phyloP scores from a whole-genome alignment of 2,329 filamentous ascomycete species.

The Penicillium freii region DNA sequence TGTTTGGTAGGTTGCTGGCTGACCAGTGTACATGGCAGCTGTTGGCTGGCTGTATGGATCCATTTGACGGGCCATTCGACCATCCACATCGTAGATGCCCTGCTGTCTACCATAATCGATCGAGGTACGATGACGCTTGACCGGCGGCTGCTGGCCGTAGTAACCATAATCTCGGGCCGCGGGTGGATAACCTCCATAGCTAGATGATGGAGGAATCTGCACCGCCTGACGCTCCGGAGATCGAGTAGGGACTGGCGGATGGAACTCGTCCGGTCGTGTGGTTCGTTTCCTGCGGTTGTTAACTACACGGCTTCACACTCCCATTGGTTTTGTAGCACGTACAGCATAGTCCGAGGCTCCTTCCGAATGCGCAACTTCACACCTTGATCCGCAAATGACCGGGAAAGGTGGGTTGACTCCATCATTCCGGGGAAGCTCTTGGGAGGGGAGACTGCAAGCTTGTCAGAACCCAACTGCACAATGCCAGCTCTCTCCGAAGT shows the following conservation, averaged over 20 bases:
- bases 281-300: slow-evolving; percentile 39
- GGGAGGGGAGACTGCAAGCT: slow-evolving; percentile 41
- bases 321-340: slow-evolving; percentile 15
- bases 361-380: slow-evolving; percentile 80
- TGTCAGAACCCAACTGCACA: slow-evolving; percentile 10
- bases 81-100: slow-evolving; percentile 37
- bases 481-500: not conserved
- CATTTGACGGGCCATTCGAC: slow-evolving; percentile 38
- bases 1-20: slow-evolving; percentile 34
- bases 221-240: slow-evolving; percentile 40
- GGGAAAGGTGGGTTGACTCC: slow-evolving; percentile 77
- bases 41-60: slow-evolving; percentile 38
- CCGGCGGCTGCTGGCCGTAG: slow-evolving; percentile 31
- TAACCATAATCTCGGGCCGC: slow-evolving; percentile 37
- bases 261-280: slow-evolving; percentile 40
- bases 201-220: slow-evolving; percentile 33
- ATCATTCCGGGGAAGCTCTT: slow-evolving; percentile 77
- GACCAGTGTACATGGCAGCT: slow-evolving; percentile 31
- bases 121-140: slow-evolving; percentile 43
- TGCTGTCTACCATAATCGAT: slow-evolving; percentile 38
- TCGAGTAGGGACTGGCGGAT: slow-evolving; percentile 35
- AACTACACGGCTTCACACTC: slow-evolving; percentile 4
- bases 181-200: slow-evolving; percentile 34
- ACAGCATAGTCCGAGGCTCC: slow-evolving; percentile 64
- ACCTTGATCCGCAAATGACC: slow-evolving; percentile 82